Evolutionary conservation across 225 moss, liverwort and hornwort species (phyloP), one percentile per base, ranked within the genome.

Genomic region (Ulota crispa): DNA sequence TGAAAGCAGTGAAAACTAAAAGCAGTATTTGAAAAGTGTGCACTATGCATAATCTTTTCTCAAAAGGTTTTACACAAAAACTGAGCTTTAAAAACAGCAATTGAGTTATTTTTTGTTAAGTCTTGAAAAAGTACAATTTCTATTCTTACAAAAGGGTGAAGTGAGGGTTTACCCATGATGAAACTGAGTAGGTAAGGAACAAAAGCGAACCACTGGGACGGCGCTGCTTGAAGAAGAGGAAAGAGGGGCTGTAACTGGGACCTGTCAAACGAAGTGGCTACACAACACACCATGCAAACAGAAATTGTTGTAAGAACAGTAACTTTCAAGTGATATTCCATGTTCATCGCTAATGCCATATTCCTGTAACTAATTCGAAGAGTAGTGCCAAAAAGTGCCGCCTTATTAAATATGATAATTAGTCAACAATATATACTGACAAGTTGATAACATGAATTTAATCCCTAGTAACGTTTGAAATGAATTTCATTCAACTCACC

Each of bases 131-230:
- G 28, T 5, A 15, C 2, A 28, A 9, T 47, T 42, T 42, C 5
- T 32, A 54, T 9, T 36, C 13, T 9, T 42, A 37, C 37, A 73
- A 32, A 23, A 9, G 14, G 31, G 32, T 14, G 8, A 23, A 55
- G 27, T 39, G 2, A 12, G 12, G n/a, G 24, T 81, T 69, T 92
- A 99, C 98, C 98, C 89, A 96, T 57, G 18, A 89, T 92, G 79
- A 93, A 96, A 87, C 96, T 89, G 59, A 99, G 85, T 43, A 94
- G 78, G 64, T 86, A 99, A 21, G 98, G 98, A 43, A 90, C 31
- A 12, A 74, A 20, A 54, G 77, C 21, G 72, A 93, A 93, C 24
- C 88, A 45, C 55, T 77, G 81, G 3, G 90, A 50, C 21, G 98
- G 88, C 3, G 86, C 21, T 37, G 56, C 80, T 75, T 83, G 77